Percentiles rank a stretch among this genome's conserved stretches.
Evolutionary conservation across 441 rosid genomes (phyloP).

Genomic region (Bocquillonia castaneifolia): DNA sequence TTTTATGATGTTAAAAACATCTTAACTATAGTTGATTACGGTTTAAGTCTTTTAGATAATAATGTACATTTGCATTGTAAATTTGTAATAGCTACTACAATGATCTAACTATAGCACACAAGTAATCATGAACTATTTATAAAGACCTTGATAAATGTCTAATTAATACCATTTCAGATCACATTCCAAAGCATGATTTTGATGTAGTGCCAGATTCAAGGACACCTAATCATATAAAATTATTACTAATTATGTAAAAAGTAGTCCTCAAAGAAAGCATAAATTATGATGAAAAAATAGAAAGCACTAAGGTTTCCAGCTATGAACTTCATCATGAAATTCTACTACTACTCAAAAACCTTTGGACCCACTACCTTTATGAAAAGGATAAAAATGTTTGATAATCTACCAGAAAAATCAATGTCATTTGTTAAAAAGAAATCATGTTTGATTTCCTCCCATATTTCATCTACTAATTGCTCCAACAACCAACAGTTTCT

Average conservation of each 20-base stretch:
- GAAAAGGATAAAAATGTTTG: not conserved
- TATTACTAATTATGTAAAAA: conserved; percentile 14
- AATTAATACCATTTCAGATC: conserved; percentile 8
- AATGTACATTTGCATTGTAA: no score
- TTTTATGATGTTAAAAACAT: not conserved
- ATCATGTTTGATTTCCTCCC: no score
- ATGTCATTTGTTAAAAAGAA: not conserved
- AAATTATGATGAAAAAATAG: conserved; percentile 6
- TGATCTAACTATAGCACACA: not conserved
- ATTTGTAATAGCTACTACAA: not conserved
- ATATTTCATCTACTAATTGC: no score
- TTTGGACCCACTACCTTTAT: conserved; percentile 21
- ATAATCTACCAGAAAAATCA: not conserved
- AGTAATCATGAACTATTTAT: not conserved
- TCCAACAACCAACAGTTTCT: no score
- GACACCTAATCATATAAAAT: conserved; percentile 15
- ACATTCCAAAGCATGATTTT: conserved; percentile 10
- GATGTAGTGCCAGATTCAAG: conserved; percentile 22
- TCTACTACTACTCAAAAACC: not conserved
- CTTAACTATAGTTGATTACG: not conserved
- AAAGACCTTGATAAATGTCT: conserved; percentile 10
- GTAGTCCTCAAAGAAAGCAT: not conserved
- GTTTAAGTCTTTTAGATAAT: not conserved
- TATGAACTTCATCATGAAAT: conserved; percentile 22
- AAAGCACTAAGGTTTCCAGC: conserved; percentile 17